Evolutionary conservation across 192 early-diverging fungal genomes (phyloP).

Genomic region (Backusella psychrophila): DNA sequence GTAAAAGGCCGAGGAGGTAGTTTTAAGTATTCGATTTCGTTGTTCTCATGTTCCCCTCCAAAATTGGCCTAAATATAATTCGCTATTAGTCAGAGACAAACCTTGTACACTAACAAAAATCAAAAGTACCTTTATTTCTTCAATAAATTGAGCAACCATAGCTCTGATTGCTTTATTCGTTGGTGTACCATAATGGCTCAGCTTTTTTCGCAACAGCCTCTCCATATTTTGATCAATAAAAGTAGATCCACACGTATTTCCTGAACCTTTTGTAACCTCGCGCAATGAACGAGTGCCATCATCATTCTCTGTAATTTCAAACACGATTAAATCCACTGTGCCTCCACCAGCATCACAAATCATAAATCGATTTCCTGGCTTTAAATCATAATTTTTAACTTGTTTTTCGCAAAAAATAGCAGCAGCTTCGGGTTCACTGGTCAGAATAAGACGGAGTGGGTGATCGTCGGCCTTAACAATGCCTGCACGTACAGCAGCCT

Average conservation of each 20-base stretch:
- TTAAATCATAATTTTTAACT: conserved; percentile 40
- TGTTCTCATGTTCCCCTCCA: conserved; percentile 27
- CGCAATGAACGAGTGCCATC: conserved; percentile 25
- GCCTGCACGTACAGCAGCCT: conserved; percentile 44
- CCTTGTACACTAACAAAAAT: background rate
- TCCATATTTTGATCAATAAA: conserved; percentile 45
- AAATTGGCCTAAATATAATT: background rate
- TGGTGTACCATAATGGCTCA: conserved; percentile 33
- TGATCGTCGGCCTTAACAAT: conserved; percentile 42
- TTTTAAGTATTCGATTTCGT: conserved; percentile 36
- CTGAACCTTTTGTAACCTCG: conserved; percentile 43
- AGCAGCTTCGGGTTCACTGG: conserved; percentile 40
- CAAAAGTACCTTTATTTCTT: conserved; percentile 40
- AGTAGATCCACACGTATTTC: conserved; percentile 43
- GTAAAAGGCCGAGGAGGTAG: conserved; percentile 34
- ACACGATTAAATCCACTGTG: conserved; percentile 46
- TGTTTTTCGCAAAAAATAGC: conserved; percentile 47
- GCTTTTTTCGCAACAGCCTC: conserved; percentile 27
- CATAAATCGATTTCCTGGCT: conserved; percentile 42
- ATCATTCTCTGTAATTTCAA: conserved; percentile 35
- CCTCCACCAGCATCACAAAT: conserved; percentile 49
- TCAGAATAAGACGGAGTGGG: conserved; percentile 40
- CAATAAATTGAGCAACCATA: conserved; percentile 38
- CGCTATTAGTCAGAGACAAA: too few species aligned
- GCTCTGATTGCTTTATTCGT: conserved; percentile 34